These are phyloP conservation scores for Elsinoe australis DNA, from an alignment of 2,329 filamentous ascomycete species.

Conservation along the genomic window DNA sequence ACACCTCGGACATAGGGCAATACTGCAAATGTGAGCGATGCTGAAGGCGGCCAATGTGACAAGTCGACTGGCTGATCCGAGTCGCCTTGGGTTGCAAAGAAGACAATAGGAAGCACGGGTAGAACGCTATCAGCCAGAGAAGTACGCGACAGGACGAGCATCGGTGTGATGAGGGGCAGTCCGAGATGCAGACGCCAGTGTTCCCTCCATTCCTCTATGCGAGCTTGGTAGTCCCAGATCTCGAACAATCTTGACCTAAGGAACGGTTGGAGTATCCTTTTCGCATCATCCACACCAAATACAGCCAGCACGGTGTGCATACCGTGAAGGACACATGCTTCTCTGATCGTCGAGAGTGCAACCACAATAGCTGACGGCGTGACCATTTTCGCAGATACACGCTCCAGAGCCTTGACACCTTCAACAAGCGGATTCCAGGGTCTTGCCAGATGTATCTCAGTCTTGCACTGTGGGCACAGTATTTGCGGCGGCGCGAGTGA, in stretches of 20 bases:
- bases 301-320: slow-evolving; percentile 57
- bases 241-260: slow-evolving; percentile 25
- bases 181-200: slow-evolving; percentile 51
- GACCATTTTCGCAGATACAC: slow-evolving; percentile 50
- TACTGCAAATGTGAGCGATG: slow-evolving; percentile 57
- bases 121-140: slow-evolving; percentile 56
- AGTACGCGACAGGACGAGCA: slow-evolving; percentile 60
- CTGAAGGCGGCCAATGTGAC: slow-evolving; percentile 58
- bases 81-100: slow-evolving; percentile 50
- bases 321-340: slow-evolving; percentile 49
- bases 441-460: slow-evolving; percentile 66
- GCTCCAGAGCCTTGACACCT: slow-evolving; percentile 52
- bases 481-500: slow-evolving; percentile 51
- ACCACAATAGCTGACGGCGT: slow-evolving; percentile 51
- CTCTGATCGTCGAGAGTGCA: slow-evolving; percentile 33
- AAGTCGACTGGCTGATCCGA: slow-evolving; percentile 42
- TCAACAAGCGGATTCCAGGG: slow-evolving; percentile 67
- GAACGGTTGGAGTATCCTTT: slow-evolving; percentile 44
- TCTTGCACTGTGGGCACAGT: slow-evolving; percentile 83
- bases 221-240: slow-evolving; percentile 31
- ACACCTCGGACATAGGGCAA: slow-evolving; percentile 58
- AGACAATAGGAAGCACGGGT: slow-evolving; percentile 55
- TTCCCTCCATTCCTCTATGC: slow-evolving; percentile 23
- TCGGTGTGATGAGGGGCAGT: slow-evolving; percentile 59
- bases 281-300: slow-evolving; percentile 56